These are phyloP conservation scores for Cercophora scortea DNA, from an alignment of 495 filamentous ascomycete genomes.

Conservation along the genomic window DNA sequence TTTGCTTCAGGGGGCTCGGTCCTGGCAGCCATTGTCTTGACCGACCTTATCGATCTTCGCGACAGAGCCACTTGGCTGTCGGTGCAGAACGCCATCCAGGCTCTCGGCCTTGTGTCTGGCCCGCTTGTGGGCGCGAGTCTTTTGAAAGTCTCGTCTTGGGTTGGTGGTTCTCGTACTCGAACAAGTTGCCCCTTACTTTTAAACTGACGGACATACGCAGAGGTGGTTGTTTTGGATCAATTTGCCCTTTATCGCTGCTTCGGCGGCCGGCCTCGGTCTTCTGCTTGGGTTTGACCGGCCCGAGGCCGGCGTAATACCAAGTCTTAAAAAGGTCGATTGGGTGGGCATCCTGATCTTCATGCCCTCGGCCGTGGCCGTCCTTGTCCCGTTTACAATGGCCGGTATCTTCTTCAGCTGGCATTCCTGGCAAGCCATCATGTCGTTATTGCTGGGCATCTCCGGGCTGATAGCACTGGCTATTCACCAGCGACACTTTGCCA, in stretches of 20 bases:
- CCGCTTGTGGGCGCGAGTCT: conserved; percentile 16
- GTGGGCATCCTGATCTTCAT: conserved; percentile 51
- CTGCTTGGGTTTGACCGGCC: conserved; percentile 29
- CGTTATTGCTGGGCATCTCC: conserved; percentile 43
- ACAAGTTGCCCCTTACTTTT: not conserved
- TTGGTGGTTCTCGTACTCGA: conserved; percentile 49
- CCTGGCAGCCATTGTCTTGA: conserved; percentile 57
- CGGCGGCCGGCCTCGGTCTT: conserved; percentile 24
- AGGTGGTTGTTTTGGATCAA: conserved; percentile 36
- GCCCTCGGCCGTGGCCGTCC: conserved; percentile 33
- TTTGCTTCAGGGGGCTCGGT: conserved; percentile 60
- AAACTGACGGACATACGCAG: not conserved
- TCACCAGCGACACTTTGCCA: conserved; percentile 44
- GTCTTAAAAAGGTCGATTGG: conserved; percentile 53
- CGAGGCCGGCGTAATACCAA: conserved; percentile 15
- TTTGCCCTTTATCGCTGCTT: conserved; percentile 28
- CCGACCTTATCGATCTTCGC: conserved; percentile 50
- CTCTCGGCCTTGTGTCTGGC: conserved; percentile 12
- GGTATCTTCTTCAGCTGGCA: conserved; percentile 49
- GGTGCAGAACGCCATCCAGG: conserved; percentile 26
- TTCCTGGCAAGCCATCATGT: conserved; percentile 47
- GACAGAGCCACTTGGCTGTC: conserved; percentile 37
- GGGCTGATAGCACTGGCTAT: conserved; percentile 38
- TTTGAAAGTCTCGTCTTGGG: conserved; percentile 57
- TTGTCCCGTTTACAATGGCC: conserved; percentile 49